Base-by-base conservation (phyloP, 495 filamentous ascomycete genomes). In the Hypoxylon trugodes region DNA sequence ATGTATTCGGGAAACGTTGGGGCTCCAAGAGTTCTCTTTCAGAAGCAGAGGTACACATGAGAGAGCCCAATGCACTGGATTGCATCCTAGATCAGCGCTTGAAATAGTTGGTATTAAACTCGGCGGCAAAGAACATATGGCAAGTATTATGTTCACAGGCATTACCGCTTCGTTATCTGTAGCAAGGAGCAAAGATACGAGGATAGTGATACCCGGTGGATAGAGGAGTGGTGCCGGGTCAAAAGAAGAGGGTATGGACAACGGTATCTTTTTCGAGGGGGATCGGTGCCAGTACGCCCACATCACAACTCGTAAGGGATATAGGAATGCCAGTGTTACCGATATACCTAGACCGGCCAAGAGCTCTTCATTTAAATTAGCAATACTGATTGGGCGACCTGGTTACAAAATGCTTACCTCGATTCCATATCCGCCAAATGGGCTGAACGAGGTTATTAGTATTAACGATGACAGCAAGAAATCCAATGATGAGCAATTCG, bases 151-250 rank as follows among this genome's bases (percentile, higher is more conserved):
- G 64, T 96, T 98, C 2, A 90, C 84, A 24, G 94, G 75, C 4
- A 98, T 68, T 22, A 86, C 73, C 7, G 77, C 77, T 18, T 81
- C 65, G 26, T 79, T 78, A 42, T 81, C 77, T 16, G 82, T 79
- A 21, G 86, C 82, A n/a, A 96, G 79, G 12, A 92, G 89, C 4
- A 95, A 73, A 3, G 95, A 88, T 30, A 96, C 88, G 15, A 91
- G 80, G 6, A 95, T 66, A 1, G 95, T 91, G 6, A 96, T 79
- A 0, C 89, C 62, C 1, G 87, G 78, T 1, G 95, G 96, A 68
- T 98, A 98, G 15, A 98, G 78, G 6, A 98, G 77, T 4, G 95
- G 91, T 12, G 95, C 95, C 1, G 92, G 95, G 69, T 98, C 95
- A 72, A 98, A 96, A 21, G 82, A 79, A 9, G 86, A 69, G 1